A percentile compares a stretch with the other conserved stretches of the same genome.
These are phyloP conservation scores for Alisma plantagoaquatica DNA, from an alignment of 106 monocot genomes.

Conservation along the genomic window DNA sequence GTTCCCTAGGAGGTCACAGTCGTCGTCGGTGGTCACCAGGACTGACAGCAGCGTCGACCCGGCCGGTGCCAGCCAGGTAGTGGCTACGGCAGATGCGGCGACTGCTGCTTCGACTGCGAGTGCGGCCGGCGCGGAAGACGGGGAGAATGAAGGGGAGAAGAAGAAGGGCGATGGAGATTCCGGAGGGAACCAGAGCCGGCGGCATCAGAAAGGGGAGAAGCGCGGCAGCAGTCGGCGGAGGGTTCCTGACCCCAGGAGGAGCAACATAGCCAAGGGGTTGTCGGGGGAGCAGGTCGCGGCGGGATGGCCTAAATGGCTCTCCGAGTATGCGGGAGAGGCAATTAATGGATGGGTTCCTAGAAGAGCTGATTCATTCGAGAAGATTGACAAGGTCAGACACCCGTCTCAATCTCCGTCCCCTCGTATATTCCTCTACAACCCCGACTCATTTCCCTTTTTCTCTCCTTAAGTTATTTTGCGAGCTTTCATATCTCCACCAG, in stretches of 20 bases:
- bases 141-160: background rate
- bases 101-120: background rate
- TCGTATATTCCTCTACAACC: no score
- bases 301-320: conserved; percentile 18
- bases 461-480: background rate
- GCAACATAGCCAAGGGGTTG: conserved; percentile 1
- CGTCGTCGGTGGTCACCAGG: no score
- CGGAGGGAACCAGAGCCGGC: background rate
- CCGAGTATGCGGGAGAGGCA: conserved; percentile 15
- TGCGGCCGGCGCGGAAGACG: background rate
- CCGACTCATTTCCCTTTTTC: no score
- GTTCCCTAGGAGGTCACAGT: no score
- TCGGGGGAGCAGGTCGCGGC: conserved; percentile 15
- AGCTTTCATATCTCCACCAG: background rate
- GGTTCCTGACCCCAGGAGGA: conserved; percentile 1
- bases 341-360: conserved; percentile 17
- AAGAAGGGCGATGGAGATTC: background rate
- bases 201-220: background rate
- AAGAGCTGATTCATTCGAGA: conserved; percentile 18
- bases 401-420: no score
- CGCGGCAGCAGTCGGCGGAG: background rate
- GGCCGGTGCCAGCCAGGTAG: no score
- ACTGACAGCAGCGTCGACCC: no score
- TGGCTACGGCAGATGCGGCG: no score
- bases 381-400: conserved; percentile 22